Evolutionary conservation across 1,284 basidiomycete genomes (phyloP), one percentile per base, ranked within the genome.

Genomic region (Mycena citricolor): DNA sequence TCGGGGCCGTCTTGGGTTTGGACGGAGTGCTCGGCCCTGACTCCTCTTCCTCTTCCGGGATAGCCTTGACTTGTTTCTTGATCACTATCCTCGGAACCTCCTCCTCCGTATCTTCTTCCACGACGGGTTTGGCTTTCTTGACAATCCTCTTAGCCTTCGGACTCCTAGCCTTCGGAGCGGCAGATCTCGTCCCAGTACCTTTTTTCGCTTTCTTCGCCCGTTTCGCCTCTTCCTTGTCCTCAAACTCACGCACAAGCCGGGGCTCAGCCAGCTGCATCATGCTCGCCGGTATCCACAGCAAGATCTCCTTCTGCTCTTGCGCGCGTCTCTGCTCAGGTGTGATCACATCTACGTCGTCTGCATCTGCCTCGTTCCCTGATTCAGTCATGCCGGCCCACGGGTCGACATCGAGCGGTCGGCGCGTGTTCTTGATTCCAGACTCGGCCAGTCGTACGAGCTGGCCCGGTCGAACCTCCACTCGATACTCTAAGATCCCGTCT

Each of bases 221-320:
- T 50, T 80, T 82, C 56, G 63, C 69, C 52, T 68, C 71, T 57
- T 68, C 63, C 16, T 61, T 62, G 20, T 72, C 76, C 54, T 86
- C 77, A 44, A 73, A 88, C 16, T 76, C 74, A 35, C 76, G 67
- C 8, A 82, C 81, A 21, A 90, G 60, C 5, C 66, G 64, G 4
- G 85, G 83, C 42, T 81, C 79, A 4, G 79, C 87, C 37, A 80
- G 63, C 13, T 69, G 65, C 7, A 92, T 74, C 71, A 93, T 83
- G 47, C 76, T 81, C 12, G 83, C 86, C 1, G 88, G 85, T 68
- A 89, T 71, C 86, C 86, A 88, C 24, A 91, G 57, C 21, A 85
- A 69, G 52, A 87, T 55, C 52, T 74, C 70, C 48, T 69, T 74
- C 58, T 70, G 70, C 11, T 52, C 54, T 24, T 57, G 55, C 36